These are phyloP conservation scores for Solanum microdontum DNA, from an alignment of 257 asterid species.

Conservation along the genomic window DNA sequence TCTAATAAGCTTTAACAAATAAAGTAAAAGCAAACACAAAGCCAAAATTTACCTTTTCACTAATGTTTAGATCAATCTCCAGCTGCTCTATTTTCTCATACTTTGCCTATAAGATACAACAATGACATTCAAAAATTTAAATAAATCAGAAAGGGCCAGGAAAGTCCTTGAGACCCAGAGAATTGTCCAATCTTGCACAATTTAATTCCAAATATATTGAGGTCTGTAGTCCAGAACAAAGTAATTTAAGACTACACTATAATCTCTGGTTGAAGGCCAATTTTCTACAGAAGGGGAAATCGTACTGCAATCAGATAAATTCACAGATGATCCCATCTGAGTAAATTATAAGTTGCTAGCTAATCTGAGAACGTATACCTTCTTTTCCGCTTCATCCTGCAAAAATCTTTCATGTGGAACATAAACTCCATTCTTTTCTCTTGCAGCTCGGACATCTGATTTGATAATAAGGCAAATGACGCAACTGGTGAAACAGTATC, in stretches of 20 bases:
- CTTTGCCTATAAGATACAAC: slow-evolving; percentile 47
- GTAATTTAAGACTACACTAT: neutral
- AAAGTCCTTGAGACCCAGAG: neutral
- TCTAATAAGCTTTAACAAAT: neutral
- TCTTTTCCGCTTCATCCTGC: slow-evolving; percentile 77
- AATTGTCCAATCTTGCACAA: neutral
- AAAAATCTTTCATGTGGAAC: slow-evolving; percentile 74
- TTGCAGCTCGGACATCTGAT: slow-evolving; percentile 80
- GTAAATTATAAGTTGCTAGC: neutral
- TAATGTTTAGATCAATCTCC: slow-evolving; percentile 46
- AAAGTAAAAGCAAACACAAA: neutral
- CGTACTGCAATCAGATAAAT: neutral
- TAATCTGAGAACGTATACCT: slow-evolving; percentile 26
- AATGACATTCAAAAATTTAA: neutral
- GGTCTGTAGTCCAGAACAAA: neutral
- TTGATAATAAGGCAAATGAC: neutral
- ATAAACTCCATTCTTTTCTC: slow-evolving; percentile 80
- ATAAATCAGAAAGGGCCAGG: neutral
- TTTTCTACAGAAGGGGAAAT: neutral
- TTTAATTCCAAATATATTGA: neutral
- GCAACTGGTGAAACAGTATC: neutral
- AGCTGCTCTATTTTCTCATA: slow-evolving; percentile 61
- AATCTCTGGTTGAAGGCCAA: neutral
- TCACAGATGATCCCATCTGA: neutral
- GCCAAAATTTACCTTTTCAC: slow-evolving; percentile 38